A percentile compares a stretch with the other conserved stretches of the same genome.
These are phyloP conservation scores for Amanita exitialis DNA, from an alignment of 768 basidiomycete species.

Conservation along the genomic window DNA sequence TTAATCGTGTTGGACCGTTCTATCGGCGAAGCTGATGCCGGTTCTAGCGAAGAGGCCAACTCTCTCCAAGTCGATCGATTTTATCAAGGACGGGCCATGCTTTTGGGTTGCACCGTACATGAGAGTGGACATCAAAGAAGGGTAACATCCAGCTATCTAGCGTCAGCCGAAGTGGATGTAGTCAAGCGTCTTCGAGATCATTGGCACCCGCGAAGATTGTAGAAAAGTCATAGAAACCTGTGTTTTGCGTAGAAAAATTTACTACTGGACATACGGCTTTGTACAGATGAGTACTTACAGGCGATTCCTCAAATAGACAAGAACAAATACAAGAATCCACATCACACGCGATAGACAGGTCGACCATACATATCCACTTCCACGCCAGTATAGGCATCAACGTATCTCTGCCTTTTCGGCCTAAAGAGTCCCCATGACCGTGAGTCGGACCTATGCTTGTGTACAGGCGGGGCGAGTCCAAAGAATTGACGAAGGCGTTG, in stretches of 20 bases:
- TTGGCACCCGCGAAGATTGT: conserved; percentile 58
- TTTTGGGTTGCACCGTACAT: conserved; percentile 26
- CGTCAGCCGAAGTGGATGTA: conserved; percentile 52
- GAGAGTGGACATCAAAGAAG: conserved; percentile 5
- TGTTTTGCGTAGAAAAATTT: neutral
- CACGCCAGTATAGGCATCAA: conserved; percentile 36
- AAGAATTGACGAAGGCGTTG: conserved; percentile 45
- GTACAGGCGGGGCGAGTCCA: conserved; percentile 31
- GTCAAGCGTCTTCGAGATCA: conserved; percentile 45
- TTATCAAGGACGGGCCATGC: conserved; percentile 42
- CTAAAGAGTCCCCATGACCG: conserved; percentile 49
- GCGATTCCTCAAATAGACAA: no score
- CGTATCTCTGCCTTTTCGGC: conserved; percentile 35
- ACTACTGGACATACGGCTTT: no score
- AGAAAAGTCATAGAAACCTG: neutral
- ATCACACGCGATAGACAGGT: conserved; percentile 38
- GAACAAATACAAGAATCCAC: neutral
- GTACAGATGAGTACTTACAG: neutral
- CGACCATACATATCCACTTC: conserved; percentile 50
- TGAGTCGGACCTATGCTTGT: conserved; percentile 25
- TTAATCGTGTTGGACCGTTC: neutral
- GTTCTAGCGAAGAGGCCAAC: conserved; percentile 1
- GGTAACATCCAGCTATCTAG: conserved; percentile 14
- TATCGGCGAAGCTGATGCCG: neutral
- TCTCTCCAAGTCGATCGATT: conserved; percentile 20